Conservation (phyloP, 2,329 filamentous ascomycete species). For the Penicillium hesseltinei region DNA sequence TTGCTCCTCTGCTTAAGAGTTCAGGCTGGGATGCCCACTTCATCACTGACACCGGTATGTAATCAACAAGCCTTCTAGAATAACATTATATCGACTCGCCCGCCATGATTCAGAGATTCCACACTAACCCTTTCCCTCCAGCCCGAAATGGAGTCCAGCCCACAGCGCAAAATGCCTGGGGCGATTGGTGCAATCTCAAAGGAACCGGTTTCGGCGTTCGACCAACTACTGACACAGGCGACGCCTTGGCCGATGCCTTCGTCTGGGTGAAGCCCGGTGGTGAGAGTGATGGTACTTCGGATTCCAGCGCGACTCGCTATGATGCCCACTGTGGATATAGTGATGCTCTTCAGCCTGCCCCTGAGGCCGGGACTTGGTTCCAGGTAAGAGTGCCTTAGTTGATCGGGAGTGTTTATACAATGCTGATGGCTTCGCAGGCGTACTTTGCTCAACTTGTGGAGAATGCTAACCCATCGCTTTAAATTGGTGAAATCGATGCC, state of each 20-base stretch:
- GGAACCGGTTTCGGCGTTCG: conserved; percentile 64
- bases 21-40: conserved; percentile 55
- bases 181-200: conserved; percentile 67
- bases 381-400: conserved; percentile 40
- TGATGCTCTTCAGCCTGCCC: conserved; percentile 61
- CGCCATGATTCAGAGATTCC: too few relatives aligned
- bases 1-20: conserved; percentile 49
- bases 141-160: conserved; percentile 63
- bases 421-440: conserved; percentile 25
- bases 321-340: conserved; percentile 55
- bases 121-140: conserved; percentile 16
- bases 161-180: conserved; percentile 56
- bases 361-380: conserved; percentile 70
- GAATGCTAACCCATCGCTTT: conserved; percentile 31
- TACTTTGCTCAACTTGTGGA: conserved; percentile 32
- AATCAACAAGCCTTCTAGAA: too few relatives aligned
- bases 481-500: neutral
- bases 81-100: too few relatives aligned
- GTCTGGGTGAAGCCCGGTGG: conserved; percentile 70
- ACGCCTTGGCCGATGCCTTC: conserved; percentile 61
- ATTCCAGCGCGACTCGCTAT: conserved; percentile 52
- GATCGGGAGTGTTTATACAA: conserved; percentile 21
- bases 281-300: conserved; percentile 53
- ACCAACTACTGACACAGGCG: conserved; percentile 62
- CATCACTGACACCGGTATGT: conserved; percentile 53